Percentiles rank a stretch among this genome's conserved stretches.
phyloP scores from a whole-genome alignment of 1,284 basidiomycete genomes.

The Ceratobasidium sp. region DNA sequence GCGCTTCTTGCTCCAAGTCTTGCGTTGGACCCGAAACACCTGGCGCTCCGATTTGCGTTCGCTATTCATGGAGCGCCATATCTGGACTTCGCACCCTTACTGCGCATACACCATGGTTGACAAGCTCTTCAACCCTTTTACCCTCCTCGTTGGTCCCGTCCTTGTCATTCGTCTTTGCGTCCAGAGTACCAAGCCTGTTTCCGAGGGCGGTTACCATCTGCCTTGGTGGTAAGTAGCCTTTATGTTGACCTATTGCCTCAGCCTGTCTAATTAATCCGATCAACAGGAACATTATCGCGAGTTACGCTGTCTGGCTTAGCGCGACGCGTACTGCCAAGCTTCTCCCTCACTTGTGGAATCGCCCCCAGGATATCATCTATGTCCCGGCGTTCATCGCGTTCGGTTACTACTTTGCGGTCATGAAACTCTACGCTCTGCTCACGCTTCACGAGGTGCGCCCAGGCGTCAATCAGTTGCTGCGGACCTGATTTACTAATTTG shows the following conservation, averaged over 20 bases:
- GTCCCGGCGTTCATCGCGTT: slow-evolving; percentile 91
- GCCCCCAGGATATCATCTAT: slow-evolving; percentile 83
- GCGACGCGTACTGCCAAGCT: slow-evolving; percentile 86
- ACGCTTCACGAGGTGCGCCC: slow-evolving; percentile 74
- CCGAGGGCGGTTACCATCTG: slow-evolving; percentile 81
- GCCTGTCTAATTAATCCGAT: slow-evolving; percentile 23
- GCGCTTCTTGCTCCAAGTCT: slow-evolving; percentile 89
- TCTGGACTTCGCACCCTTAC: slow-evolving; percentile 89
- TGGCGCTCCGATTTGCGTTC: slow-evolving; percentile 88
- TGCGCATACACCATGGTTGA: slow-evolving; percentile 92
- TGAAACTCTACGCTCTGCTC: slow-evolving; percentile 83
- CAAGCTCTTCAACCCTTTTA: slow-evolving; percentile 89
- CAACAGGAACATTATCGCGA: slow-evolving; percentile 72
- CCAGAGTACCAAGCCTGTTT: slow-evolving; percentile 73
- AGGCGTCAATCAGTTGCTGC: slow-evolving; percentile 38
- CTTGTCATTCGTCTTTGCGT: slow-evolving; percentile 77
- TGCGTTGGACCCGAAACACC: slow-evolving; percentile 91
- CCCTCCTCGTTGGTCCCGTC: slow-evolving; percentile 78
- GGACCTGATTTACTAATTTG: slow-evolving; percentile 1
- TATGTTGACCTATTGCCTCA: slow-evolving; percentile 41
- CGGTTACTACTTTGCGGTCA: slow-evolving; percentile 85
- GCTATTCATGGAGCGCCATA: slow-evolving; percentile 82
- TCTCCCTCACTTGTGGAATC: slow-evolving; percentile 83
- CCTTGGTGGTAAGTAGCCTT: slow-evolving; percentile 76
- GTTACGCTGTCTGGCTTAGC: slow-evolving; percentile 79